Conservation (phyloP, 2,329 filamentous ascomycete species). For the Rhynchosporium agropyri region DNA sequence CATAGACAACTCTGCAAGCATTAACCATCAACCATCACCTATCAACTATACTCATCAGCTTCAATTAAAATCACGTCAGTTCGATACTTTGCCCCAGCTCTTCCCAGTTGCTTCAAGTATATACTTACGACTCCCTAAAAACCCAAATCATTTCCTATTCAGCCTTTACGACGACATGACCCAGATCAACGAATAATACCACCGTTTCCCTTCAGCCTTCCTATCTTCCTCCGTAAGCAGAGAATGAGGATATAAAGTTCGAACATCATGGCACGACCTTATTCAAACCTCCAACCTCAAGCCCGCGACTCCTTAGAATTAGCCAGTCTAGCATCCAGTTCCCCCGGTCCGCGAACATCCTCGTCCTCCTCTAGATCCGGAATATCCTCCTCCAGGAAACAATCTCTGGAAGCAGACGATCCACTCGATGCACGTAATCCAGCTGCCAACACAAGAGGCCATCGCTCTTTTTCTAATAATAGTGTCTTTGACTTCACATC, state of each 20-base stretch:
- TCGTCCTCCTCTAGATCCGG: constrained; percentile 77
- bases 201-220: background rate
- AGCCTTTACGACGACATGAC: constrained; percentile 20
- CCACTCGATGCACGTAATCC: constrained; percentile 68
- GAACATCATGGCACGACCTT: constrained; percentile 39
- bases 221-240: constrained; percentile 15
- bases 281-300: constrained; percentile 38
- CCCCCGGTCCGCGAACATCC: constrained; percentile 61
- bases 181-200: constrained; percentile 12
- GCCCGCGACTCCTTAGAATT: constrained; percentile 92
- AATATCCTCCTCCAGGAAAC: constrained; percentile 85
- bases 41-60: background rate
- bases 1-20: constrained; percentile 10
- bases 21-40: constrained; percentile 5
- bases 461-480: constrained; percentile 82
- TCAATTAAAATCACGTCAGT: background rate
- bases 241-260: constrained; percentile 25
- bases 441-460: constrained; percentile 46
- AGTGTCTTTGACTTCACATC: constrained; percentile 96
- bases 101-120: constrained; percentile 10
- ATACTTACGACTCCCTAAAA: background rate
- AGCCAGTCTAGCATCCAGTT: constrained; percentile 88
- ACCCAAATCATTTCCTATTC: background rate
- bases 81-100: background rate
- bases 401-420: constrained; percentile 87